Evolutionary conservation across 108 stramenopile genomes (phyloP), one percentile per base, ranked within the genome.

Genomic region (Craspedostauros australis): DNA sequence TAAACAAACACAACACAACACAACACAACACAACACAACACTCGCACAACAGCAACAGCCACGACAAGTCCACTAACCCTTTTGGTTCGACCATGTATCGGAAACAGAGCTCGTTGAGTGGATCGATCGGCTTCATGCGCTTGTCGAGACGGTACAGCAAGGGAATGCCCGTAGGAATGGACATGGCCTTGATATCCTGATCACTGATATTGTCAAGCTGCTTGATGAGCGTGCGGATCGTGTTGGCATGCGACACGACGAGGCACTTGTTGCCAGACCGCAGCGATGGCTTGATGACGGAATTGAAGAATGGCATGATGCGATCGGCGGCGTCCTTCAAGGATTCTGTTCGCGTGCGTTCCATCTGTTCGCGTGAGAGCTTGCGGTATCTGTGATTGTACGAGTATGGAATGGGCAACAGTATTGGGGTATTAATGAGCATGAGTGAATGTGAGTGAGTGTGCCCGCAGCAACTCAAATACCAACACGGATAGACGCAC

Each of bases 231-330:
- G 84, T 80, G 7, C 91, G 77, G 32, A 93, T 80, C 23, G 86
- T 86, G 57, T 93, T 93, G 31, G 91, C 91, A 51, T 93, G 86
- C 6, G 76, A 80, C 12, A 93, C 90, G 14, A 92, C 70, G 50
- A 92, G 28, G 31, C 82, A 81, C 18, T 76, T 74, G 47, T 86
- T 90, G 9, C 84, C 90, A 39, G 73, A 54, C 27, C 76, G 66
- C 22, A 92, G 54, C 1, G 73, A 64, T 1, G 84, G 84, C 5
- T 72, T 77, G 29, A 90, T 66, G 31, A 81, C 72, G 12, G 74
- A 74, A 37, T 88, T 82, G 72, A 79, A 88, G 49, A 88, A 88
- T 14, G 86, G 86, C 69, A 88, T 70, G 34, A 88, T 88, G 5
- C 86, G 75, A 33, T 82, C 79, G 6, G 86, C 77, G 2, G 78